Evolutionary conservation across 2,329 filamentous ascomycete species (phyloP).

Genomic region (Trichoderma brevicompactum): DNA sequence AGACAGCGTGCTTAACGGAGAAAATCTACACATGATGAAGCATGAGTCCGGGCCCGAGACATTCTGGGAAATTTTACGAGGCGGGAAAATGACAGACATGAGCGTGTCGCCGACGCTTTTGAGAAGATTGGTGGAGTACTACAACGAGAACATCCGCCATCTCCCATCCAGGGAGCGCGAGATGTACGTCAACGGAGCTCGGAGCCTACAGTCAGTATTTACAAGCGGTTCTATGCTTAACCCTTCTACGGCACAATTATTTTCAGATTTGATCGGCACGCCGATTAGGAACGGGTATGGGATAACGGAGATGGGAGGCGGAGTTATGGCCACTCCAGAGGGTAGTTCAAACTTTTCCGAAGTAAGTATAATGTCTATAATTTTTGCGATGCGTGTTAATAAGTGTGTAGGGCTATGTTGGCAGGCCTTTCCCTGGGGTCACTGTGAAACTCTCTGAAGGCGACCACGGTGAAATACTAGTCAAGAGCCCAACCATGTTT

Average conservation of each 20-base stretch:
- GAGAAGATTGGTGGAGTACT: slow-evolving; percentile 4
- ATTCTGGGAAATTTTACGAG: neutral
- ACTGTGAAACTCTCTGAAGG: neutral
- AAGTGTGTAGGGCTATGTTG: neutral
- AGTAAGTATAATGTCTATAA: neutral
- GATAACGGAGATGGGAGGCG: slow-evolving; percentile 9
- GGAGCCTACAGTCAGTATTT: neutral
- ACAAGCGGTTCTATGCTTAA: slow-evolving; percentile 9
- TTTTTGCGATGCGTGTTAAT: neutral
- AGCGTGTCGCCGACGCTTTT: slow-evolving; percentile 5
- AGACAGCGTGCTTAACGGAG: slow-evolving; percentile 2
- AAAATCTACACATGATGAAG: neutral
- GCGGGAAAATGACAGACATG: neutral
- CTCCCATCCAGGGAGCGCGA: neutral
- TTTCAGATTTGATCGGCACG: neutral
- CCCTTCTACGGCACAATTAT: neutral
- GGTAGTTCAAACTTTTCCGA: neutral
- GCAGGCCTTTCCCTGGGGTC: neutral
- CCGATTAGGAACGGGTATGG: neutral
- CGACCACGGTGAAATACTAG: neutral
- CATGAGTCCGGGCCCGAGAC: neutral
- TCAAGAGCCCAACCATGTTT: neutral
- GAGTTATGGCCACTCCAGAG: slow-evolving; percentile 8
- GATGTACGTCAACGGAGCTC: neutral
- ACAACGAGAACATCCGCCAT: neutral